phyloP scores from a whole-genome alignment of 495 filamentous ascomycete genomes.

The Penicillium ochrochloron region DNA sequence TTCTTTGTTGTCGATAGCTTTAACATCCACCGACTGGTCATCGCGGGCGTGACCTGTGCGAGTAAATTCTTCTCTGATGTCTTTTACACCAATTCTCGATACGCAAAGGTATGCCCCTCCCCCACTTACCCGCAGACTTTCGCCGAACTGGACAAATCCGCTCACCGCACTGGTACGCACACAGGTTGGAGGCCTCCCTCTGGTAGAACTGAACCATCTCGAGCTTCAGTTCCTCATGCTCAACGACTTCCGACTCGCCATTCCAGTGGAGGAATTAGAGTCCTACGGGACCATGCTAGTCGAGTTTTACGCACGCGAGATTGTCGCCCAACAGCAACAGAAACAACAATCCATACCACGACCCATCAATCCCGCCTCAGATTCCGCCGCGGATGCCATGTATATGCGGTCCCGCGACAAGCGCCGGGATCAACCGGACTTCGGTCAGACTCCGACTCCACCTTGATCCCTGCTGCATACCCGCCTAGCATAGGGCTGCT shows the following conservation, averaged over 20 bases:
- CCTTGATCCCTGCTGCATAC: slow-evolving; percentile 31
- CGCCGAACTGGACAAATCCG: background rate
- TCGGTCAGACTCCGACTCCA: slow-evolving; percentile 49
- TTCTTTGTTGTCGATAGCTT: slow-evolving; percentile 99
- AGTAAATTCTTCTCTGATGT: slow-evolving; percentile 99
- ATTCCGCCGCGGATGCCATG: slow-evolving; percentile 41
- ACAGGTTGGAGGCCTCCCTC: slow-evolving; percentile 93
- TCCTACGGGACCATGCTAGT: slow-evolving; percentile 99
- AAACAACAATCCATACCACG: slow-evolving; percentile 34
- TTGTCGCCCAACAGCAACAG: slow-evolving; percentile 70
- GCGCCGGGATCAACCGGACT: slow-evolving; percentile 33
- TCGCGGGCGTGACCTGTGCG: slow-evolving; percentile 96
- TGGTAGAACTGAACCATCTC: slow-evolving; percentile 95
- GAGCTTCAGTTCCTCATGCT: slow-evolving; percentile 95
- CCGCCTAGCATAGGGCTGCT: background rate
- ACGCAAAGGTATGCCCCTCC: slow-evolving; percentile 80
- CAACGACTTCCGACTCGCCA: slow-evolving; percentile 95
- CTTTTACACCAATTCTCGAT: slow-evolving; percentile 98
- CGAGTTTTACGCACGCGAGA: slow-evolving; percentile 94
- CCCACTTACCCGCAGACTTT: background rate
- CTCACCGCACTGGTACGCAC: slow-evolving; percentile 10
- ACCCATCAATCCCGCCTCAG: slow-evolving; percentile 25
- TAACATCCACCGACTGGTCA: slow-evolving; percentile 97
- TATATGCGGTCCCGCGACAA: slow-evolving; percentile 48
- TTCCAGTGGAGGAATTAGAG: slow-evolving; percentile 94